Evolutionary conservation across 1,284 basidiomycete genomes (phyloP).

Genomic region (Tilletia setariae): DNA sequence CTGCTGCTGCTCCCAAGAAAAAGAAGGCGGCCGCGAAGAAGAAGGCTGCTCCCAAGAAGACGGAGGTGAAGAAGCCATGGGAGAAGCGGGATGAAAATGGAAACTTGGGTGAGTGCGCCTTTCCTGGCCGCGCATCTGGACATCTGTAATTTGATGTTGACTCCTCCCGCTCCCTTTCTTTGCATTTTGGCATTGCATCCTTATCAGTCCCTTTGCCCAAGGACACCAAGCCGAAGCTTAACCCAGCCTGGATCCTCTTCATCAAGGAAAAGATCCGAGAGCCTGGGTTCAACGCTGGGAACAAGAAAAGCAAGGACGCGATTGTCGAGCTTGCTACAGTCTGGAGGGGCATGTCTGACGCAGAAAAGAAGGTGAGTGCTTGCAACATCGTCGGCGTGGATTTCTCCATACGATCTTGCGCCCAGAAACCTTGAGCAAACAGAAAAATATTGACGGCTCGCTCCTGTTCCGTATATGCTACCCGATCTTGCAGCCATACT

Average conservation of each 20-base stretch:
- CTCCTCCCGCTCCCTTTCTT: background rate
- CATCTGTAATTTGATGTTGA: conserved; percentile 1
- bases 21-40: conserved; percentile 13
- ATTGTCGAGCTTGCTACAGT: conserved; percentile 40
- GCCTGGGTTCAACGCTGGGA: conserved; percentile 34
- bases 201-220: conserved; percentile 42
- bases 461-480: too few relatives aligned
- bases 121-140: background rate
- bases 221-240: conserved; percentile 44
- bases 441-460: too few relatives aligned
- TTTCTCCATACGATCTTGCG: too few relatives aligned
- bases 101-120: conserved; percentile 20
- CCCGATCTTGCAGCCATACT: conserved; percentile 31
- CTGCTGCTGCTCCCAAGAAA: conserved; percentile 31
- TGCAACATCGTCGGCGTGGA: too few relatives aligned
- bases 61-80: conserved; percentile 23
- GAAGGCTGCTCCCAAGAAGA: conserved; percentile 15
- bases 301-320: conserved; percentile 32
- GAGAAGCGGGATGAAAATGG: conserved; percentile 20
- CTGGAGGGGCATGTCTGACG: conserved; percentile 33
- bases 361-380: conserved; percentile 28
- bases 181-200: background rate
- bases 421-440: too few relatives aligned
- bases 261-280: conserved; percentile 32
- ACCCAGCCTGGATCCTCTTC: conserved; percentile 42